These are phyloP conservation scores for Trichocladium antarcticum DNA, from an alignment of 495 filamentous ascomycete species.

Conservation along the genomic window DNA sequence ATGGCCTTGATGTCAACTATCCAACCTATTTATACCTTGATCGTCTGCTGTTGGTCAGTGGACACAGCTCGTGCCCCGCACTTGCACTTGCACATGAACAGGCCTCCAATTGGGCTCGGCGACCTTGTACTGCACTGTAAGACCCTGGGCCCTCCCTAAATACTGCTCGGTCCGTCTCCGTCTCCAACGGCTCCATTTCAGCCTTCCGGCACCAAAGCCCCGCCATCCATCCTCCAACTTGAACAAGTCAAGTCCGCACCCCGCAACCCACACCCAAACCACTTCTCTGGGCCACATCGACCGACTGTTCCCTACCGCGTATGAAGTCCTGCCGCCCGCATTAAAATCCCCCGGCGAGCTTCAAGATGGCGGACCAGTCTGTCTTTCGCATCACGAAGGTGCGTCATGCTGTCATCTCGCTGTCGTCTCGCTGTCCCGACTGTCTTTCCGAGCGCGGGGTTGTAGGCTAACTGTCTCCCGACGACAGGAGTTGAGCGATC, in stretches of 20 bases:
- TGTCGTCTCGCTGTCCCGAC: slow-evolving; percentile 9
- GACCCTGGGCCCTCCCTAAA: background rate
- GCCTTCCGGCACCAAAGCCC: background rate
- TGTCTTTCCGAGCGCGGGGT: slow-evolving; percentile 18
- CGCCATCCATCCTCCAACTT: background rate
- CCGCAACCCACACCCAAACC: background rate
- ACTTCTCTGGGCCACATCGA: background rate
- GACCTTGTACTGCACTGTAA: no score
- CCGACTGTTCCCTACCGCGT: background rate
- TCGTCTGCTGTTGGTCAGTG: no score
- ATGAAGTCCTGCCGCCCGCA: background rate
- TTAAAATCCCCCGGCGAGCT: slow-evolving; percentile 5
- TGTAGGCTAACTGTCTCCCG: slow-evolving; percentile 2
- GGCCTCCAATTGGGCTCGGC: background rate
- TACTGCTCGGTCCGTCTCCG: background rate
- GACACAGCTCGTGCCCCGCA: no score
- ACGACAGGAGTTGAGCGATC: slow-evolving; percentile 64
- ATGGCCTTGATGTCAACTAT: no score
- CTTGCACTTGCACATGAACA: background rate
- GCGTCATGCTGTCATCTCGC: slow-evolving; percentile 16
- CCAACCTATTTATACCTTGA: no score
- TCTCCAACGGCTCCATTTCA: background rate
- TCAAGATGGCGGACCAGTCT: slow-evolving; percentile 66
- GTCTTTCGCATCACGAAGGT: slow-evolving; percentile 80
- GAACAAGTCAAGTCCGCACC: background rate